Evolutionary conservation across 1,139 yeast genomes (phyloP), one percentile per base, ranked within the genome.

Genomic region (Yamadazyma jaroonii): DNA sequence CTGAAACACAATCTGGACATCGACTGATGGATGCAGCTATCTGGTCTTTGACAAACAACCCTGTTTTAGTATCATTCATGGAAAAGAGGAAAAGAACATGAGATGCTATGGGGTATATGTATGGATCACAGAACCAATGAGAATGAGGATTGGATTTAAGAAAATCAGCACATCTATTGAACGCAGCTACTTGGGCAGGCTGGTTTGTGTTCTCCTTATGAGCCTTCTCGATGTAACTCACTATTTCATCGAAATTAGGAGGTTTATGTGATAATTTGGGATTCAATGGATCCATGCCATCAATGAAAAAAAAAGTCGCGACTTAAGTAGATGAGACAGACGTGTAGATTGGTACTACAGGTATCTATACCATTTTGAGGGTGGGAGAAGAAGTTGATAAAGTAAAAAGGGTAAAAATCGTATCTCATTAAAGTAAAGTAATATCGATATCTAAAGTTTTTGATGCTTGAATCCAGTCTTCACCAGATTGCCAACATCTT

Each of bases 61-160:
- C 57, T 21, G 73, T 66, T 9, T 64, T 64, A 35, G 67, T 68
- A 29, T 68, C 71, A 21, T 74, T 73, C 48, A 81, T 79, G 8
- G 86, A 79, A 52, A 81, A 81, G 39, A 81, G 62, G 13, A 83
- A 74, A 39, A 83, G 55, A 6, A 73, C 59, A 52, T 81, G 81
- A 17, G 72, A 63, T 9, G 81, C 64, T 17, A 78, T 64, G 5
- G 76, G 73, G 35, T 59, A 64, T 50, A 75, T 61, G 27, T 57
- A 54, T 9, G 62, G 61, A 52, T 79, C 76, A 57, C 89, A 82
- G 53, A 79, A 81, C 55, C 80, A 60, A 47, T 83, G 88, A 9
- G 40, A 48, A 17, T 49, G 50, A 3, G 45, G 37, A 33, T 49
- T 43, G 31, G 55, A 43, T 10, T 48, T 46, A 10, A 65, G 48